Conservation (phyloP, 108 stramenopile species). For the Ochromonas danica region DNA sequence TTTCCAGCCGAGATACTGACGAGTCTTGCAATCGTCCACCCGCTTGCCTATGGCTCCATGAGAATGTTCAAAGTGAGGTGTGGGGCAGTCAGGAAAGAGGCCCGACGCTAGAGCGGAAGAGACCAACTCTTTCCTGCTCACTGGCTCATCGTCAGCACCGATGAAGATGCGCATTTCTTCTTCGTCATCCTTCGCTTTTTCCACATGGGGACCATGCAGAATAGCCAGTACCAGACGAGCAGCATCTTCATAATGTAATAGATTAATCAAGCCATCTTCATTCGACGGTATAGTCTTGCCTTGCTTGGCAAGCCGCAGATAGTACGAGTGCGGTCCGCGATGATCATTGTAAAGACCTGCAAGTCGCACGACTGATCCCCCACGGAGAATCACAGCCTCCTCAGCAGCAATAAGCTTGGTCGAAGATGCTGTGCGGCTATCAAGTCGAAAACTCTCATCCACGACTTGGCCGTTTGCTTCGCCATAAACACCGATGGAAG, state of each 20-base stretch:
- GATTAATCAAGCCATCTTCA: constrained; percentile 43
- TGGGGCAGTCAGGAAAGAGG: constrained; percentile 2
- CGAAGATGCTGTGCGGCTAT: background rate
- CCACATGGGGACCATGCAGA: too few species aligned
- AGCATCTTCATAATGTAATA: constrained; percentile 51
- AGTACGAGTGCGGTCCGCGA: constrained; percentile 50
- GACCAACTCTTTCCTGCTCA: constrained; percentile 44
- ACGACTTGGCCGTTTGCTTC: background rate
- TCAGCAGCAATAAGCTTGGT: constrained; percentile 35
- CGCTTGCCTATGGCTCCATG: too few species aligned
- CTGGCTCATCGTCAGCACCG: constrained; percentile 41
- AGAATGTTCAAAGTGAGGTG: too few species aligned
- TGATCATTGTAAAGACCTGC: constrained; percentile 47
- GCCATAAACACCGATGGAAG: constrained; percentile 19
- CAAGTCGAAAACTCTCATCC: background rate
- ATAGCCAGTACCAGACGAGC: constrained; percentile 31
- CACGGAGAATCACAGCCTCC: background rate
- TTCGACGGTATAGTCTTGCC: constrained; percentile 15
- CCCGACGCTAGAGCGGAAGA: constrained; percentile 35
- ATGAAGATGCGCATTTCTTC: too few species aligned
- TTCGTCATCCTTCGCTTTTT: too few species aligned
- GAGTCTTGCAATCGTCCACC: background rate
- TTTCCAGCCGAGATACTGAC: background rate
- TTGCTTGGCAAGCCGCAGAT: constrained; percentile 8
- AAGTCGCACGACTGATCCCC: constrained; percentile 45